Percentiles rank a stretch among this genome's conserved stretches.
Evolutionary conservation across 768 basidiomycete genomes (phyloP).

Genomic region (Xerocomus brunneocitrinus): DNA sequence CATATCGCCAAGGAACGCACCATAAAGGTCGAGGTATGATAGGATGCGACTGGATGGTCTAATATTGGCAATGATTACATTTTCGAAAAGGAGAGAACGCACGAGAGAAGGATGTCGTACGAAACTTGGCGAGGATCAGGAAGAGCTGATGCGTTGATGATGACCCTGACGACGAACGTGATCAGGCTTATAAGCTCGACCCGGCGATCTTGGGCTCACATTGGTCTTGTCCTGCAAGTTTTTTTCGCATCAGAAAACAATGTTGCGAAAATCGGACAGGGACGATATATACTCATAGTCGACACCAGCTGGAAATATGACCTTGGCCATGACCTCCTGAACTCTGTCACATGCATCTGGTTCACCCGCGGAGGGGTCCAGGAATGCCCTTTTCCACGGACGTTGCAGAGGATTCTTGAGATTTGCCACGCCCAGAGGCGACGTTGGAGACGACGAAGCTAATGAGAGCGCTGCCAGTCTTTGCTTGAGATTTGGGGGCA

Average conservation of each 20-base stretch:
- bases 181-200: slow-evolving; percentile 2
- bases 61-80: slow-evolving; percentile 2
- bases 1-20: slow-evolving; percentile 34
- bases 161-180: slow-evolving; percentile 52
- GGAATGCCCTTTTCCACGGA: slow-evolving; percentile 47
- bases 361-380: slow-evolving; percentile 21
- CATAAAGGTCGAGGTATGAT: slow-evolving; percentile 76
- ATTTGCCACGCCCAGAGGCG: slow-evolving; percentile 24
- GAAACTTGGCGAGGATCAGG: slow-evolving; percentile 74
- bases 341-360: slow-evolving; percentile 39
- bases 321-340: slow-evolving; percentile 60
- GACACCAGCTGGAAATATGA: slow-evolving; percentile 87
- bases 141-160: slow-evolving; percentile 76
- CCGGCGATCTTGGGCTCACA: slow-evolving; percentile 47
- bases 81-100: slow-evolving; percentile 30
- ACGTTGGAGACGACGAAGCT: slow-evolving; percentile 46
- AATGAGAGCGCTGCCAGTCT: slow-evolving; percentile 59
- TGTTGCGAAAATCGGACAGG: neutral
- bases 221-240: slow-evolving; percentile 67
- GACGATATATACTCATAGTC: slow-evolving; percentile 71
- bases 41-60: slow-evolving; percentile 56
- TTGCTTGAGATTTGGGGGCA: slow-evolving; percentile 55
- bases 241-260: slow-evolving; percentile 15
- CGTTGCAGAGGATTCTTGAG: slow-evolving; percentile 43
- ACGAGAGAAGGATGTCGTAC: slow-evolving; percentile 75